phyloP scores from a whole-genome alignment of 2,329 filamentous ascomycete genomes.

The Xylaria hypoxylon region DNA sequence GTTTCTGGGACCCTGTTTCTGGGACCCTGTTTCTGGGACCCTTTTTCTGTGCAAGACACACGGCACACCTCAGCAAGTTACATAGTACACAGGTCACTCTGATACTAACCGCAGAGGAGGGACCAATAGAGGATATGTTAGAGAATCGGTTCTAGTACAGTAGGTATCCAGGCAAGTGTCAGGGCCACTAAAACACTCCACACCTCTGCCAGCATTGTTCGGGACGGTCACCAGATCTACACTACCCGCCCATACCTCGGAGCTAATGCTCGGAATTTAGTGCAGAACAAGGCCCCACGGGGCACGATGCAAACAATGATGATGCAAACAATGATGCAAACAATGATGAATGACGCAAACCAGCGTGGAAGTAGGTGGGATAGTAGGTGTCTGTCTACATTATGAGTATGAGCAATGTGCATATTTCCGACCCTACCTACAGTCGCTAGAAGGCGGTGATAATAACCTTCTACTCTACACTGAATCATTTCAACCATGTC shows the following conservation, averaged over 20 bases:
- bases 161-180: no score
- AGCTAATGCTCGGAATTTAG: constrained; percentile 1
- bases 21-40: no score
- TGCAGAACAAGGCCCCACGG: background rate
- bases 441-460: background rate
- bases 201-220: constrained; percentile 8
- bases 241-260: constrained; percentile 13
- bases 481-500: background rate
- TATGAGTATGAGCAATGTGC: background rate
- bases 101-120: no score
- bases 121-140: no score
- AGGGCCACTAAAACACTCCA: constrained; percentile 9
- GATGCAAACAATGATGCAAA: no score
- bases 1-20: no score
- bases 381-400: background rate
- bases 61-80: background rate
- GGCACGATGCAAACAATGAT: background rate
- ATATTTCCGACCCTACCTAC: background rate
- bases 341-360: background rate
- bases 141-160: no score
- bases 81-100: no score
- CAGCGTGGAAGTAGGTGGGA: background rate
- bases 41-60: background rate
- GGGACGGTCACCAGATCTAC: constrained; percentile 20
- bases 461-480: background rate